A percentile compares a stretch with the other conserved stretches of the same genome.
Conservation (phyloP, 192 early-diverging fungal genomes). For the Jimgerdemannia flammicorona region DNA sequence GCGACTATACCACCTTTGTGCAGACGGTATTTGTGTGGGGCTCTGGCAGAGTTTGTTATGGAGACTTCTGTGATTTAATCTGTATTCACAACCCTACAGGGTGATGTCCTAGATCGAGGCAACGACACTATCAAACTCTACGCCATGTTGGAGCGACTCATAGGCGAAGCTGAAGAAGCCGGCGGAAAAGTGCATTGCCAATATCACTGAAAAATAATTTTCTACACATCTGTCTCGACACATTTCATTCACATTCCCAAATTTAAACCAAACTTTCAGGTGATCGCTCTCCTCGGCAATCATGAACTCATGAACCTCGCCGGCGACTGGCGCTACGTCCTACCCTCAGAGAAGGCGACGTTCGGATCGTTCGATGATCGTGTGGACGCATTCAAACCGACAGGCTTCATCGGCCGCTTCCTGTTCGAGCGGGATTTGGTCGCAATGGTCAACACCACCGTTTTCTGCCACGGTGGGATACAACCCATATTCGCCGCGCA, state of each 20-base stretch:
- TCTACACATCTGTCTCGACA: neutral
- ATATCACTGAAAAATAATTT: too few relatives aligned
- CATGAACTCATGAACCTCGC: constrained; percentile 65
- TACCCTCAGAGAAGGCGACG: constrained; percentile 40
- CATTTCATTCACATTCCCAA: neutral
- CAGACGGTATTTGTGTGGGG: constrained; percentile 46
- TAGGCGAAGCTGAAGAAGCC: constrained; percentile 46
- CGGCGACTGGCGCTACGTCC: constrained; percentile 58
- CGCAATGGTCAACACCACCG: constrained; percentile 40
- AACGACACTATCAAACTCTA: constrained; percentile 69
- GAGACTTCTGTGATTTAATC: neutral
- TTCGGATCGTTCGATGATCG: constrained; percentile 49
- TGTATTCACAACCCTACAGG: constrained; percentile 25
- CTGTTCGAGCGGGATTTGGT: constrained; percentile 40
- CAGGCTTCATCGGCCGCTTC: constrained; percentile 53
- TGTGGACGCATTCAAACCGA: constrained; percentile 34
- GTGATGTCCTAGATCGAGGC: constrained; percentile 75
- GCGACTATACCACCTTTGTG: constrained; percentile 50
- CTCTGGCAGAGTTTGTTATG: neutral
- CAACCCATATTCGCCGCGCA: constrained; percentile 14
- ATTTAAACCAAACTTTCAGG: constrained; percentile 1
- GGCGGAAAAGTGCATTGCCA: constrained; percentile 29
- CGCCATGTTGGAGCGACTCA: constrained; percentile 50
- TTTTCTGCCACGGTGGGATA: constrained; percentile 65
- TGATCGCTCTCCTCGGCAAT: constrained; percentile 45